These are phyloP conservation scores for Fragaria nilgerrensis DNA, from an alignment of 306 rosid species.

Conservation along the genomic window DNA sequence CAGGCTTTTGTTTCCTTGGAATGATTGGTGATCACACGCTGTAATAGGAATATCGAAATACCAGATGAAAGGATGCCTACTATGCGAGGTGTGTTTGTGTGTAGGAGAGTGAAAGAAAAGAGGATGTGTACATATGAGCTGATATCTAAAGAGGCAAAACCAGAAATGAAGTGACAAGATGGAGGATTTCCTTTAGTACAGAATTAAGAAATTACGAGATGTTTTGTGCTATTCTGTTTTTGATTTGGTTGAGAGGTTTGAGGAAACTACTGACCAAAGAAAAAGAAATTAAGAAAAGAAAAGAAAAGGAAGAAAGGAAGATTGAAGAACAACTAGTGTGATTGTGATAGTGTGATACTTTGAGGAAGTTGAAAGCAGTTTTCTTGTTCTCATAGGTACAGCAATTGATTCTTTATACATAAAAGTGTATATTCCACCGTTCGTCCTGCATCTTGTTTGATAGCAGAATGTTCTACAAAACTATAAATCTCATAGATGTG, in stretches of 20 bases:
- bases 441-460: not conserved
- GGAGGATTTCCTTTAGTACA: not conserved
- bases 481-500: not conserved
- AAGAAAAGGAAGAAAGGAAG: not conserved
- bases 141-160: conserved; percentile 2
- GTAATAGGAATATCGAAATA: conserved; percentile 19
- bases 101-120: not conserved
- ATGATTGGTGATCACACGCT: conserved; percentile 10
- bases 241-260: not conserved
- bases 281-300: not conserved
- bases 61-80: not conserved
- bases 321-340: not conserved
- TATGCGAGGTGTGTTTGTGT: not conserved
- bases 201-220: not conserved
- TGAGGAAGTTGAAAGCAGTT: conserved; percentile 2
- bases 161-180: not conserved
- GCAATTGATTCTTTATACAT: not conserved
- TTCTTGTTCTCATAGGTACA: not conserved
- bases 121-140: conserved; percentile 1
- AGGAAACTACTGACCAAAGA: conserved; percentile 2
- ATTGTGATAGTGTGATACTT: not conserved
- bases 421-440: not conserved
- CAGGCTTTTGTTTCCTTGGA: conserved; percentile 5
- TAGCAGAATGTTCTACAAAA: not conserved
- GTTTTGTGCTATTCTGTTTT: not conserved